Conservation (phyloP, 805 yeast species). For the Groenewaldozyma tartarivorans region DNA sequence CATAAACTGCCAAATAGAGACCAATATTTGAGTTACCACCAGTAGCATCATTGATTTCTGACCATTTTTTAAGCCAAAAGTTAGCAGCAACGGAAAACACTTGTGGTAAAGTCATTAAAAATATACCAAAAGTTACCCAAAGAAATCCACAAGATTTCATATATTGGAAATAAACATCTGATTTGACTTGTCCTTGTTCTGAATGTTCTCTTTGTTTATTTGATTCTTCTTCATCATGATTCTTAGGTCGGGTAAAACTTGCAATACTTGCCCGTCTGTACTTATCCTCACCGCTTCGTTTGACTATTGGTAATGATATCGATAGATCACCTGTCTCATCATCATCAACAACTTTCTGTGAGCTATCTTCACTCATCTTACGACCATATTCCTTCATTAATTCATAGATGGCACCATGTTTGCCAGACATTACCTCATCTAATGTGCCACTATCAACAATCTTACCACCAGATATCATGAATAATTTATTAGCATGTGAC, state of each 20-base stretch:
- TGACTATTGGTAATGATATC: conserved; percentile 3
- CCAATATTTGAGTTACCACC: conserved; percentile 59
- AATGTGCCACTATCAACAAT: conserved; percentile 48
- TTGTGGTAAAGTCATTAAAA: conserved; percentile 40
- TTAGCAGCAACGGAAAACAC: conserved; percentile 52
- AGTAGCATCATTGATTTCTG: conserved; percentile 57
- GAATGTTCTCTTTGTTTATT: conserved; percentile 40
- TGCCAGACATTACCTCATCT: conserved; percentile 36
- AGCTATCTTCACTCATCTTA: conserved; percentile 3
- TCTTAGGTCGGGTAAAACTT: conserved; percentile 2
- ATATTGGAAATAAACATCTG: conserved; percentile 64
- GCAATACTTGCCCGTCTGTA: conserved; percentile 14
- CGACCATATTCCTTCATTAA: conserved; percentile 17
- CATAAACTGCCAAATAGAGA: conserved; percentile 59
- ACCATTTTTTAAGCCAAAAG: conserved; percentile 86
- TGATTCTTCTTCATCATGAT: conserved; percentile 7
- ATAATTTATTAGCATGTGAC: conserved; percentile 58
- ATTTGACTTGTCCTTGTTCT: conserved; percentile 78
- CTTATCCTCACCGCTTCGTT: conserved; percentile 14
- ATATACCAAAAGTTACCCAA: conserved; percentile 12
- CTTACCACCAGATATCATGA: conserved; percentile 44
- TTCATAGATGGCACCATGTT: conserved; percentile 12
- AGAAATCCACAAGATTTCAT: conserved; percentile 65
- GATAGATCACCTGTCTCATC: conserved; percentile 3
- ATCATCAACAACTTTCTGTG: conserved; percentile 2